phyloP scores from a whole-genome alignment of 2,329 filamentous ascomycete species.

The Dothiorella sarmentorum region DNA sequence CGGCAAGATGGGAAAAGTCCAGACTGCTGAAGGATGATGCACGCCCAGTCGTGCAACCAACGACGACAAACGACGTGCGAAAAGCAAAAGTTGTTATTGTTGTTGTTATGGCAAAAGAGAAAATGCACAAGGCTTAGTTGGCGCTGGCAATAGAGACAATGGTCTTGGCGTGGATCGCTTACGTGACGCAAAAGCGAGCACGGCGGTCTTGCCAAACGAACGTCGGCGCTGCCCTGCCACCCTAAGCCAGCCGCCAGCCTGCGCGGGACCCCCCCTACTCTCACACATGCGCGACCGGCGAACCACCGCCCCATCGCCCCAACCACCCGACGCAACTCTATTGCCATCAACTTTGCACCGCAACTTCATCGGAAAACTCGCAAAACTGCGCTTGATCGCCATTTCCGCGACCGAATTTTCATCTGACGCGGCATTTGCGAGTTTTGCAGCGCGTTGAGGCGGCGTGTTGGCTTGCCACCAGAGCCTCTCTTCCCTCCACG shows the following conservation, averaged over 20 bases:
- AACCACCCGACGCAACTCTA: conserved; percentile 11
- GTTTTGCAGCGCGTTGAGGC: conserved; percentile 15
- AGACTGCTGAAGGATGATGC: too few species aligned
- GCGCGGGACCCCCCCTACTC: conserved; percentile 5
- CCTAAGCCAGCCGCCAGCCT: conserved; percentile 1
- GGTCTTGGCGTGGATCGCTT: conserved; percentile 8
- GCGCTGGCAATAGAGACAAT: not conserved
- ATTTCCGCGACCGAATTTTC: conserved; percentile 7
- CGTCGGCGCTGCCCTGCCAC: not conserved
- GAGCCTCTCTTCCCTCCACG: conserved; percentile 6
- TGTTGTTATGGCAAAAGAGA: too few species aligned
- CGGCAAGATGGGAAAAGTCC: not conserved
- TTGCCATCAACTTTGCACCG: conserved; percentile 18
- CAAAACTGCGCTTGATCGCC: not conserved
- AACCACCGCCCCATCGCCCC: conserved; percentile 16
- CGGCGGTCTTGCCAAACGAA: conserved; percentile 1
- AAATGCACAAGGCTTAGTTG: too few species aligned
- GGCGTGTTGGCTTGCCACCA: conserved; percentile 4
- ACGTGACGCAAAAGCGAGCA: conserved; percentile 3
- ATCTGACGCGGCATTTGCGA: not conserved
- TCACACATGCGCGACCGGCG: conserved; percentile 13
- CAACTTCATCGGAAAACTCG: conserved; percentile 17
- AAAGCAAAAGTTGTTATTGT: too few species aligned
- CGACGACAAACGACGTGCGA: too few species aligned
- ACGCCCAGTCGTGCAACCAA: too few species aligned